These are phyloP conservation scores for Baorangia bicolor DNA, from an alignment of 768 basidiomycete species.

Conservation along the genomic window DNA sequence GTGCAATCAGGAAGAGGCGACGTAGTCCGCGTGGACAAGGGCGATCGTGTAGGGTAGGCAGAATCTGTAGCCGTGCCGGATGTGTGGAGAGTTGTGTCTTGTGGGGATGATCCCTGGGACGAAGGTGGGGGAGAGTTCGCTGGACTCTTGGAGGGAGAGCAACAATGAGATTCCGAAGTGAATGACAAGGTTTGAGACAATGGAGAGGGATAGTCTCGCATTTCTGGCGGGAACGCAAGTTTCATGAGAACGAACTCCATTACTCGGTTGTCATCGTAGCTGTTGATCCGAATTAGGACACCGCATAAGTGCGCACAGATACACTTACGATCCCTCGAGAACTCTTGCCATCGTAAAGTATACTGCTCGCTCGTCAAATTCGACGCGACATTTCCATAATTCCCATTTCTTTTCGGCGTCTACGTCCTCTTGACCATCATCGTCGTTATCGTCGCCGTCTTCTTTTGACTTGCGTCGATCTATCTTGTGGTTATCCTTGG, in stretches of 20 bases:
- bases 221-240: constrained; percentile 55
- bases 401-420: constrained; percentile 52
- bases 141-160: constrained; percentile 27
- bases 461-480: constrained; percentile 10
- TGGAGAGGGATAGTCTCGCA: constrained; percentile 33
- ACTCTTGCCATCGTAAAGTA: constrained; percentile 77
- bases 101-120: constrained; percentile 29
- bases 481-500: constrained; percentile 6
- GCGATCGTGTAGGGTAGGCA: constrained; percentile 18
- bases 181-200: constrained; percentile 14
- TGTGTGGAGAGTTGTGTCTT: constrained; percentile 18
- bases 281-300: constrained; percentile 22
- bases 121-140: constrained; percentile 28
- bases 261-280: constrained; percentile 58
- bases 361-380: constrained; percentile 68
- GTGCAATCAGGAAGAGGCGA: constrained; percentile 23
- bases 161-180: constrained; percentile 12
- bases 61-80: constrained; percentile 7
- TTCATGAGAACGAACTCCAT: constrained; percentile 76
- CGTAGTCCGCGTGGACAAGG: constrained; percentile 19
- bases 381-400: constrained; percentile 76
- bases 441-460: constrained; percentile 15
- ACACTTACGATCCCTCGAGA: constrained; percentile 47
- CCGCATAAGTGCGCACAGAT: not conserved
- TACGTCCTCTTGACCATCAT: not conserved